Evolutionary conservation across 495 filamentous ascomycete species (phyloP), one percentile per base, ranked within the genome.

Genomic region (Penicillium coffeae): DNA sequence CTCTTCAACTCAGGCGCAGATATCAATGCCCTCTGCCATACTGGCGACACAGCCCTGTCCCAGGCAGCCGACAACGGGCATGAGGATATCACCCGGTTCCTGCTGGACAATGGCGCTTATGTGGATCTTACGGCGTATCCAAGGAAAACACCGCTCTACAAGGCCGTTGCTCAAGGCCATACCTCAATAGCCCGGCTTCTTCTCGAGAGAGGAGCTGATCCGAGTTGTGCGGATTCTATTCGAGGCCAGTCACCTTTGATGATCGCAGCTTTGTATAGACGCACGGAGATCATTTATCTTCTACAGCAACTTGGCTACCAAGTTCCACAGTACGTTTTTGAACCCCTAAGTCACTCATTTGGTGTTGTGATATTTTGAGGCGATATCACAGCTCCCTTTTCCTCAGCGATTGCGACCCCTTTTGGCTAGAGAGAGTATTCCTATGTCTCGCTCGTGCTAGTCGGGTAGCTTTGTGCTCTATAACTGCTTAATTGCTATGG

Each of bases 1-100:
- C 47, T 77, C 8, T 57, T 78, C 35, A 68, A 72, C 3, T 65
- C 62, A 15, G 66, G 65, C 3, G 65, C 68, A 0, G 56, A 77
- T 37, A 61, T 76, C 38, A 66, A 79, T 50, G 59, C 59, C 30
- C 51, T 64, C 14, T 60, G 65, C 38, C 42, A 47, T 12, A 51
- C 44, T 12, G 69, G 66, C 1, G 54, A 65, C 20, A 69, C 66
- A 1, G 68, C 71, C n/a, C 54, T 79, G 25, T 65, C 72, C 21
- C 54, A 67, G 37, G 74, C 74, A 5, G 65, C 67, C 4, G 37
- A 58, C 19, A 58, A 58, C 8, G 72, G 73, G 8, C 52, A 68
- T 49, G 44, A 66, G 14, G 62, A 62, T 8, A 62, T 73, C 45
- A 64, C 67, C 21, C 61, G 64, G 36, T 52, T 70, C 13, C 49